These are phyloP conservation scores for Tulasnella sp. DNA, from an alignment of 768 basidiomycete species.

Conservation along the genomic window DNA sequence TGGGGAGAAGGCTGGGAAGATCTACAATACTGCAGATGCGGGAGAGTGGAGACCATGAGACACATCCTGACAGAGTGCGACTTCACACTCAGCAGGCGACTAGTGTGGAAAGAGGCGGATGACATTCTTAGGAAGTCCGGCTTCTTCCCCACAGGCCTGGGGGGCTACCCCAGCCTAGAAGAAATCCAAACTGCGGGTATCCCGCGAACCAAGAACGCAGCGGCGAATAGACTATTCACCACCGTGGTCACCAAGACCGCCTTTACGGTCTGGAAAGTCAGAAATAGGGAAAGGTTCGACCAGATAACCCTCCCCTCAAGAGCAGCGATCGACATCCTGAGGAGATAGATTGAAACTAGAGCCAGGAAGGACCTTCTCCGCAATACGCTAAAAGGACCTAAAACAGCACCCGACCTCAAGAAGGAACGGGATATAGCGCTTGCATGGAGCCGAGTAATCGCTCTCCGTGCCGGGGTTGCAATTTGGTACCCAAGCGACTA, in stretches of 20 bases:
- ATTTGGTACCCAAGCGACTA: too few relatives aligned
- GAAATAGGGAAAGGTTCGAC: too few relatives aligned
- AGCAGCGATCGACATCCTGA: too few relatives aligned
- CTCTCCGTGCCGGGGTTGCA: too few relatives aligned
- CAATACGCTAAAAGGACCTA: too few relatives aligned
- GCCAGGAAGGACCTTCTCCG: too few relatives aligned
- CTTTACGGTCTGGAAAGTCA: too few relatives aligned
- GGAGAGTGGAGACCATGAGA: not conserved
- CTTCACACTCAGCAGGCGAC: not conserved
- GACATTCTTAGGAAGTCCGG: not conserved
- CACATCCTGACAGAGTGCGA: constrained; percentile 4
- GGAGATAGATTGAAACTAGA: too few relatives aligned
- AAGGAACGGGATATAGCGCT: too few relatives aligned
- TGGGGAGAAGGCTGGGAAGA: constrained; percentile 24
- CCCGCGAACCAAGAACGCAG: not conserved
- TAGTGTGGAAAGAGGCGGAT: not conserved
- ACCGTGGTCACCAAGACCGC: not conserved
- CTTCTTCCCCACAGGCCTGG: not conserved
- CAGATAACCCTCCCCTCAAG: too few relatives aligned
- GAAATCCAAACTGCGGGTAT: not conserved
- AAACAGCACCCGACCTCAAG: too few relatives aligned
- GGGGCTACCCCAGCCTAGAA: not conserved
- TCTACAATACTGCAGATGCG: not conserved
- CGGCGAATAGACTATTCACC: not conserved
- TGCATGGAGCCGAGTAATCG: too few relatives aligned